phyloP scores from a whole-genome alignment of 2,329 filamentous ascomycete species.

The Rhinocladiella mackenziei region DNA sequence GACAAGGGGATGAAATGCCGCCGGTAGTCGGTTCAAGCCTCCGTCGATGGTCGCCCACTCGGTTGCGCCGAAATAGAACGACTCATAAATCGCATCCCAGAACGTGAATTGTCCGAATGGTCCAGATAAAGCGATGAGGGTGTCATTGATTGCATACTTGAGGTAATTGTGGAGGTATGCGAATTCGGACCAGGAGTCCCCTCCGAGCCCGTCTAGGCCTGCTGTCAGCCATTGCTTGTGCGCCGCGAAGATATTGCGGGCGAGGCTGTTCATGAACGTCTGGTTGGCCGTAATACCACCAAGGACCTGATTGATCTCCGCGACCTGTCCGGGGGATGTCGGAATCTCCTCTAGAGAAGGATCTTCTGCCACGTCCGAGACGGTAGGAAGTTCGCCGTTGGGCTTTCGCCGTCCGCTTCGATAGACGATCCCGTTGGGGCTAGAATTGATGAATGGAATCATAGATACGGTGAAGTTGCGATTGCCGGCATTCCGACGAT shows the following conservation, averaged over 20 bases:
- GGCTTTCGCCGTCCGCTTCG: constrained; percentile 47
- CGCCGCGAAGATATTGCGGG: constrained; percentile 40
- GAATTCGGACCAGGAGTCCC: constrained; percentile 62
- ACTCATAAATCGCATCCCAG: constrained; percentile 54
- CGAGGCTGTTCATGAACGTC: constrained; percentile 15
- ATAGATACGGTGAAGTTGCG: constrained; percentile 40
- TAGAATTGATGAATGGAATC: constrained; percentile 41
- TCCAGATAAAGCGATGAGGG: constrained; percentile 45
- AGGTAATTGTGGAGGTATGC: constrained; percentile 55
- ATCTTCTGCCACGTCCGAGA: constrained; percentile 47
- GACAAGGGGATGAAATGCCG: constrained; percentile 60
- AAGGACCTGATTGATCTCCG: constrained; percentile 3
- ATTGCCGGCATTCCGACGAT: constrained; percentile 38
- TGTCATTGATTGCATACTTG: constrained; percentile 50
- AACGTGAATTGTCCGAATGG: constrained; percentile 35
- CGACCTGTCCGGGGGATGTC: constrained; percentile 5
- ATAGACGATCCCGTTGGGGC: constrained; percentile 52
- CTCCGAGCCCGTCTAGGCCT: constrained; percentile 39
- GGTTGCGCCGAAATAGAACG: constrained; percentile 57
- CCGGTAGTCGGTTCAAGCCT: constrained; percentile 56
- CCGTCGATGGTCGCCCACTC: constrained; percentile 63
- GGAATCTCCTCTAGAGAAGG: constrained; percentile 35
- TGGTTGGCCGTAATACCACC: constrained; percentile 13
- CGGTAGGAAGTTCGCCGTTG: constrained; percentile 53
- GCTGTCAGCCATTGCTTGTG: constrained; percentile 53